Evolutionary conservation across 176 grass and related monocot species (phyloP), one percentile per base, ranked within the genome.

Genomic region (Metroxylon sagu): DNA sequence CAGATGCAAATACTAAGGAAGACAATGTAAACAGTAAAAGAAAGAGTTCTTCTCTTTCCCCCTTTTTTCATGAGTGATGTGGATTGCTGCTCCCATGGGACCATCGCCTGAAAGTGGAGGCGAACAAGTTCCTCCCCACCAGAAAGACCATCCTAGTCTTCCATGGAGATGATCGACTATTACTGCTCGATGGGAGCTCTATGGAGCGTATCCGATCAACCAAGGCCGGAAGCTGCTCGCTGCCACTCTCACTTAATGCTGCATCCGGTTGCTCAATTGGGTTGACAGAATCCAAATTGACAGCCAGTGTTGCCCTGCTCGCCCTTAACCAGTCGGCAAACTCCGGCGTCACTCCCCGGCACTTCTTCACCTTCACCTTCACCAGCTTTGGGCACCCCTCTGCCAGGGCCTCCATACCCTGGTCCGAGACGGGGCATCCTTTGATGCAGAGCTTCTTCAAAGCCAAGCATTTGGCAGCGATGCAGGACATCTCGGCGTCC

Each of bases 321-420:
- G 55, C 70, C 67, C 82, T 70, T 28, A 98, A 81, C 50, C 76
- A 79, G 48, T 98, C 87, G 7, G 80, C 84, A 71, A 87, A 98
- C 73, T 88, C 79, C 0, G 54, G 75, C 0, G 93, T 83, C 52
- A 98, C 93, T 5, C 73, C 59, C 0, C 79, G 81, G 12, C 93
- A 98, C 68, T 87, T 92, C 73, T 98, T 98, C 53, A 98, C 77
- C 79, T 98, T 98, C 52, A 98, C 84, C 76, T 98, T 98, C 39
- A 88, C 93, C 50, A 98, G 74, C 12, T 76, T 83, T 4, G 93
- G 93, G 70, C 87, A 92, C 19, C 93, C 93, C 35, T 75, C 66
- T 4, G 76, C 88, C 0, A 98, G 84, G 18, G 83, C 81, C 26
- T 77, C 71, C 78, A 98, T 82, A 53, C 93, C 93, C 3, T 31